phyloP scores from a whole-genome alignment of 2,329 filamentous ascomycete genomes.

The Diaporthe citrichinensis region DNA sequence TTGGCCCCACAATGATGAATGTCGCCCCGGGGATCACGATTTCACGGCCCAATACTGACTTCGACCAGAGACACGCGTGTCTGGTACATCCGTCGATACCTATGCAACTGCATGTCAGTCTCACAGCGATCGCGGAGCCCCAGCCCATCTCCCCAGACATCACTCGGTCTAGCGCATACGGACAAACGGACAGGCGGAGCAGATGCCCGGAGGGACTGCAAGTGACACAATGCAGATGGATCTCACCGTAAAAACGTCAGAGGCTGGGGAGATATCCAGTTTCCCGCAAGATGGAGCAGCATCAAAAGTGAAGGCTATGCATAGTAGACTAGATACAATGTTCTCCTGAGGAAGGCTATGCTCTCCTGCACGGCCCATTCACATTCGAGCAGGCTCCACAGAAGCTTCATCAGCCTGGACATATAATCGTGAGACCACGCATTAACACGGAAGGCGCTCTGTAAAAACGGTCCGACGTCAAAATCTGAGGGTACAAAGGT shows the following conservation, averaged over 20 bases:
- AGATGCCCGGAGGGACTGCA: background rate
- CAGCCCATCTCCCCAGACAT: slow-evolving; percentile 7
- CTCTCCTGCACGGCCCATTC: background rate
- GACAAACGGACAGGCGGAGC: slow-evolving; percentile 4
- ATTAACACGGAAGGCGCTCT: background rate
- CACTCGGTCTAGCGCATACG: background rate
- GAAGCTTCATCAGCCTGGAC: background rate
- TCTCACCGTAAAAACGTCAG: background rate
- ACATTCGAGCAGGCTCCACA: slow-evolving; percentile 23
- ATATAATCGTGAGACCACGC: background rate
- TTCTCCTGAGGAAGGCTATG: slow-evolving; percentile 23
- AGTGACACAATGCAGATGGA: background rate
- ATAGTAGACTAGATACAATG: background rate
- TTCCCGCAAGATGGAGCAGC: background rate
- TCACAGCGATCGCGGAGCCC: slow-evolving; percentile 20
- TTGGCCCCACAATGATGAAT: slow-evolving; percentile 22
- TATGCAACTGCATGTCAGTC: slow-evolving; percentile 25
- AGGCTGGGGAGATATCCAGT: background rate
- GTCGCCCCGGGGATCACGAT: slow-evolving; percentile 30
- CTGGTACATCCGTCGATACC: slow-evolving; percentile 19
- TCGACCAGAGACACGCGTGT: slow-evolving; percentile 11
- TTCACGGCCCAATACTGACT: slow-evolving; percentile 24
- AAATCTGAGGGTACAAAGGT: slow-evolving; percentile 3
- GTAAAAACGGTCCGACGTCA: slow-evolving; percentile 29
- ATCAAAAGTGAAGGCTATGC: background rate